Percentiles rank a stretch among this genome's conserved stretches.
These are phyloP conservation scores for Babesia bigemina DNA, from an alignment of 169 alveolate genomes.

Conservation along the genomic window DNA sequence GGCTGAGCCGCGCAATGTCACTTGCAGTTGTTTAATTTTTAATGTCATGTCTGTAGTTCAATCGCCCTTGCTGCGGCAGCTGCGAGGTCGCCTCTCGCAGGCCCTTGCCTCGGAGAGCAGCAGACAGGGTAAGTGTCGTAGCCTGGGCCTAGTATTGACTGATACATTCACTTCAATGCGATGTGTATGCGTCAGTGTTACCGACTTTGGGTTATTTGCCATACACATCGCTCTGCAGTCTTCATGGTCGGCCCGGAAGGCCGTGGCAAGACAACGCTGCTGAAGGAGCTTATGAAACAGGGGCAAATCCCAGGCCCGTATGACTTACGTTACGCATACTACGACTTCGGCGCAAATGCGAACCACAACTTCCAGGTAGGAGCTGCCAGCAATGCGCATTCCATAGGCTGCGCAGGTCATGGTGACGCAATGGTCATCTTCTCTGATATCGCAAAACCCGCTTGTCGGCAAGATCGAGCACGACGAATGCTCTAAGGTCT, in stretches of 20 bases:
- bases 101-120: constrained; percentile 2
- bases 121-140: constrained; percentile 24
- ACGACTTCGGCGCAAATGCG: constrained; percentile 26
- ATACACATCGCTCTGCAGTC: constrained; percentile 23
- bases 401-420: constrained; percentile 9
- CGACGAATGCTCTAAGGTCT: constrained; percentile 1
- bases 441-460: constrained; percentile 32
- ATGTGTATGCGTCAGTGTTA: not conserved
- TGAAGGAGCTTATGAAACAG: constrained; percentile 24
- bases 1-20: not conserved
- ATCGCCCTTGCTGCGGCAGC: constrained; percentile 1
- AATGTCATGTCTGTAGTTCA: not conserved
- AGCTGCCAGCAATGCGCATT: not conserved
- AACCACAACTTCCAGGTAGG: constrained; percentile 58
- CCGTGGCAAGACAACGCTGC: constrained; percentile 61
- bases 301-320: not conserved
- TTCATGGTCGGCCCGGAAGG: constrained; percentile 65
- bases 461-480: not conserved
- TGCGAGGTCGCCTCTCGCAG: constrained; percentile 8
- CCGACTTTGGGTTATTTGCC: not conserved
- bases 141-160: not conserved
- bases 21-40: not conserved
- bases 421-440: constrained; percentile 27
- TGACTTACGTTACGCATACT: constrained; percentile 13
- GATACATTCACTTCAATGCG: not conserved